Base-by-base conservation (phyloP, 108 stramenopile species). In the Fistulifera solaris region DNA sequence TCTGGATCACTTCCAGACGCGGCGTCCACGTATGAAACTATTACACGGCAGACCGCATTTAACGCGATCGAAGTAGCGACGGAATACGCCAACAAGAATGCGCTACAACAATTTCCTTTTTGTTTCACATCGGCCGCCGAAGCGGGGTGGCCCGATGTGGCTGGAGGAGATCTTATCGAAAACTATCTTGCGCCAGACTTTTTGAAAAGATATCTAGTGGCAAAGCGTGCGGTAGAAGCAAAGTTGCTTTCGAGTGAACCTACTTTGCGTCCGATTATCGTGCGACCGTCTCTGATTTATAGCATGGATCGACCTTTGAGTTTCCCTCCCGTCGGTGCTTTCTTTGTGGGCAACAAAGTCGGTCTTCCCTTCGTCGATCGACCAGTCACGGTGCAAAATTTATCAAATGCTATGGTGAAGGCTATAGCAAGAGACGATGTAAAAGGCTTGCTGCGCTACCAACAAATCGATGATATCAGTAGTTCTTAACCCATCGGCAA, bases 291-390 rank as follows among this genome's bases (percentile, higher is more conserved):
- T 27, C 63, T 89, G 56, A 85, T 89, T 52, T 89, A 85, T 72
- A 74, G 73, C 43, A 23, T 89, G 77, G 88, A 85, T 65, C 59
- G 80, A 77, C 72, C 77, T 46, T 46, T 56, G 0, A 65, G 64
- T 38, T 74, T 61, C 23, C 48, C 48, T 18, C 66, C 77, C 3
- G 72, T 74, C 40, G 66, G 66, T 26, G 68, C 83, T 7, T 90
- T 90, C 61, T 81, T 80, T 61, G 38, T 81, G 4, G 83, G 80
- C 35, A 74, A 73, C 31, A 64, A 55, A 25, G 23, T 90, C 17
- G 89, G 89, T 0, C 39, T 90, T 38, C 89, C 89, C 16, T 90
- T 90, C 71, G 83, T 90, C 38, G 89, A 90, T 59, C 71, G 73
- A 40, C 83, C 89, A 39, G 82, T 90, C 6, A 78, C 82, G 17